phyloP scores from a whole-genome alignment of 495 filamentous ascomycete species.

The Tuber borchii region DNA sequence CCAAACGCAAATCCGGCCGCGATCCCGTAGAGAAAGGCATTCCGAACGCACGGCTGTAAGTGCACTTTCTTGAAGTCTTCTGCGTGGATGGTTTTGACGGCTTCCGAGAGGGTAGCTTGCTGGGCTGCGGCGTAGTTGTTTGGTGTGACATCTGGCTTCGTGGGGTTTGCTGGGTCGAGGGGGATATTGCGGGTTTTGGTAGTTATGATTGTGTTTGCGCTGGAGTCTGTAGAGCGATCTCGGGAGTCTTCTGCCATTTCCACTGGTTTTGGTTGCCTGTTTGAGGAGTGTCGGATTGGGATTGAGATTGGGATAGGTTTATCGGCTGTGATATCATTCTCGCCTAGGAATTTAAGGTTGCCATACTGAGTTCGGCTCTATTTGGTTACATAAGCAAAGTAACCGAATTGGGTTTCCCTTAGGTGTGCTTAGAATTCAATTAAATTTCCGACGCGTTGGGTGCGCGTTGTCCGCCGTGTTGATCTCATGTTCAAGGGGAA shows the following conservation, averaged over 20 bases:
- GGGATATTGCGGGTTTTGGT: slow-evolving; percentile 7
- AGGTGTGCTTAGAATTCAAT: background rate
- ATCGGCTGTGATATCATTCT: slow-evolving; percentile 1
- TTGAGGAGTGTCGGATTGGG: slow-evolving; percentile 4
- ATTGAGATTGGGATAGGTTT: background rate
- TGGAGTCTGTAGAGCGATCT: slow-evolving; percentile 8
- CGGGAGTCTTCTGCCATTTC: slow-evolving; percentile 20
- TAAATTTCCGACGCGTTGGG: background rate
- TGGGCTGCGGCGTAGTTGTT: slow-evolving; percentile 30
- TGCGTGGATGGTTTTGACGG: slow-evolving; percentile 57
- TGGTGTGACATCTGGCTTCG: slow-evolving; percentile 8
- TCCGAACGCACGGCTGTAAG: slow-evolving; percentile 74
- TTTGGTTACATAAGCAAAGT: slow-evolving; percentile 1
- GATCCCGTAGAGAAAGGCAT: slow-evolving; percentile 76
- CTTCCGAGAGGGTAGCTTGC: slow-evolving; percentile 53
- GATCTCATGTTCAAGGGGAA: background rate
- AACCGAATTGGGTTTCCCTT: background rate
- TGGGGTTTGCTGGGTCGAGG: slow-evolving; percentile 9
- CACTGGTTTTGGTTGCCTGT: background rate
- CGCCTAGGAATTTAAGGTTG: background rate
- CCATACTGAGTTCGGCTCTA: background rate
- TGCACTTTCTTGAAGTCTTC: slow-evolving; percentile 68
- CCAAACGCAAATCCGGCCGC: slow-evolving; percentile 67
- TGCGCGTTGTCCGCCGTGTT: background rate
- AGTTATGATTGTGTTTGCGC: background rate